Evolutionary conservation across 768 basidiomycete genomes (phyloP).

Genomic region (Naganishia vishniacii): DNA sequence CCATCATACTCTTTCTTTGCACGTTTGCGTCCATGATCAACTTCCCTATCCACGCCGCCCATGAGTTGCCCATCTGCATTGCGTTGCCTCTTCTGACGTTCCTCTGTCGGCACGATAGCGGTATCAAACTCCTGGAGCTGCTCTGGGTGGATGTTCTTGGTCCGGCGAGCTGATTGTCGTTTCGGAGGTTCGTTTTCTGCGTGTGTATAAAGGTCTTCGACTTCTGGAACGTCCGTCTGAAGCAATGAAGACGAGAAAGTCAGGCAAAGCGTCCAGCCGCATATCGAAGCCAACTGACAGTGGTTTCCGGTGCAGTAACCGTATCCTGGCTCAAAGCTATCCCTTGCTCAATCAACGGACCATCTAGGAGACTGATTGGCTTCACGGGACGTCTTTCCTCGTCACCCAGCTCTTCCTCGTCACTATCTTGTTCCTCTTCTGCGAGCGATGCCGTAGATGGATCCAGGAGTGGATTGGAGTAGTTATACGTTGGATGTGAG

Average conservation of each 20-base stretch:
- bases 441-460: slow-evolving; percentile 19
- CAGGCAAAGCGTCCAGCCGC: neutral
- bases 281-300: neutral
- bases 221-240: slow-evolving; percentile 19
- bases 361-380: slow-evolving; percentile 1
- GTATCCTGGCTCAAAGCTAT: slow-evolving; percentile 7
- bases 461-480: slow-evolving; percentile 22
- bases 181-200: slow-evolving; percentile 9
- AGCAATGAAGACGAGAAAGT: neutral
- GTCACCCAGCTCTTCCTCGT: neutral
- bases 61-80: neutral
- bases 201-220: neutral
- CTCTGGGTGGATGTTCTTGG: slow-evolving; percentile 4
- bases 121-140: neutral
- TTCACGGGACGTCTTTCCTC: neutral
- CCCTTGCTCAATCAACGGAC: neutral
- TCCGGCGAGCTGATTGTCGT: slow-evolving; percentile 20
- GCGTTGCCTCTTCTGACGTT: neutral
- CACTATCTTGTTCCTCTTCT: neutral
- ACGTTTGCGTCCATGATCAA: neutral
- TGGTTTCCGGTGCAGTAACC: neutral
- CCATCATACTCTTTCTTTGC: neutral
- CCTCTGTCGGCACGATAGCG: neutral
- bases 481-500: slow-evolving; percentile 22
- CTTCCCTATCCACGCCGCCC: neutral